These are phyloP conservation scores for Orbilia oligospora DNA, from an alignment of 2,329 filamentous ascomycete genomes.

Conservation along the genomic window DNA sequence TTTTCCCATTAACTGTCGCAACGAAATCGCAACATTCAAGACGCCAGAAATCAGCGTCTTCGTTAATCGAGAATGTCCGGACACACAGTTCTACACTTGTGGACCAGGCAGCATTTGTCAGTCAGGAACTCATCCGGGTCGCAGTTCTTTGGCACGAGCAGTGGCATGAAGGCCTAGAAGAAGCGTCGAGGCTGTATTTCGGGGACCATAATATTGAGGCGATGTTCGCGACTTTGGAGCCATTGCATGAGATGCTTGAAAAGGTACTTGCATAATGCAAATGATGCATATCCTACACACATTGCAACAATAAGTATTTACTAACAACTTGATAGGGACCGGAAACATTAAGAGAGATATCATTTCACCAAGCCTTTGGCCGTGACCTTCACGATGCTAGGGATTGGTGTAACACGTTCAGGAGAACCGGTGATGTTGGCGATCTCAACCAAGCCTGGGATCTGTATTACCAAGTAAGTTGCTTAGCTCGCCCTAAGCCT, in stretches of 20 bases:
- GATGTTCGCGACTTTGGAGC: conserved; percentile 92
- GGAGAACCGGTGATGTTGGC: conserved; percentile 87
- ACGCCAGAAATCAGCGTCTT: conserved; percentile 86
- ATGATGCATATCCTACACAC: not conserved
- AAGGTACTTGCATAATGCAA: conserved; percentile 66
- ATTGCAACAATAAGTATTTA: not conserved
- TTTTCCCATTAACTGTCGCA: conserved; percentile 96
- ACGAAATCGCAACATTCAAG: conserved; percentile 94
- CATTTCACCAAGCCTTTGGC: conserved; percentile 96
- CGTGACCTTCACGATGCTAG: conserved; percentile 94
- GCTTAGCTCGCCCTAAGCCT: not conserved
- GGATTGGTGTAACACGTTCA: conserved; percentile 95
- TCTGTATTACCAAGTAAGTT: conserved; percentile 83
- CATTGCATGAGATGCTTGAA: conserved; percentile 91
- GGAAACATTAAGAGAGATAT: conserved; percentile 91
- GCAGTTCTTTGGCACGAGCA: conserved; percentile 98
- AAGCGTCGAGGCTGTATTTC: conserved; percentile 96
- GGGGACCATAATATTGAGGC: conserved; percentile 97
- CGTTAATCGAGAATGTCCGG: conserved; percentile 98
- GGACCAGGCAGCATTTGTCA: conserved; percentile 94
- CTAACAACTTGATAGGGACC: conserved; percentile 73
- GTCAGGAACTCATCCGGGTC: conserved; percentile 95
- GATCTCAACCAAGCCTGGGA: conserved; percentile 99
- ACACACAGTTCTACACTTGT: conserved; percentile 93
- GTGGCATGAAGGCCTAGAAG: conserved; percentile 98